Percentiles rank a stretch among this genome's conserved stretches.
Conservation (phyloP, 2,329 filamentous ascomycete species). For the Colletotrichum kahawae region DNA sequence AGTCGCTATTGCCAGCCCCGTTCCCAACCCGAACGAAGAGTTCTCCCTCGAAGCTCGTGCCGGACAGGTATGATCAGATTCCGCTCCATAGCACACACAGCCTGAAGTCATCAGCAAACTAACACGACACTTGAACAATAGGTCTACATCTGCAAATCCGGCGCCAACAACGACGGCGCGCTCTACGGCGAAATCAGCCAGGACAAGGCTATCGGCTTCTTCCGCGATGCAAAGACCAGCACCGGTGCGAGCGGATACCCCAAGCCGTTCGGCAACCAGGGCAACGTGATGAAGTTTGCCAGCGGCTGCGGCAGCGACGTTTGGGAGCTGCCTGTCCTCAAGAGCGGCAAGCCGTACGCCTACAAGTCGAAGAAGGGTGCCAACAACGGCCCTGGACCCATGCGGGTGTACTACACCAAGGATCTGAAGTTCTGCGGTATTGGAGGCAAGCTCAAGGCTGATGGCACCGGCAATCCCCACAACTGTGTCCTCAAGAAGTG, state of each 20-base stretch:
- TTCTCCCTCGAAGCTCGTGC: neutral
- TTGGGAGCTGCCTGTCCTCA: neutral
- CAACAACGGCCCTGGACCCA: neutral
- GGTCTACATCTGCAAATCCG: neutral
- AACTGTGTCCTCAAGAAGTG: neutral
- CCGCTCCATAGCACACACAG: neutral
- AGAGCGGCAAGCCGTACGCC: neutral
- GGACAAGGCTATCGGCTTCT: neutral
- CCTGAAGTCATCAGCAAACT: neutral
- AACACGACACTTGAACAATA: neutral
- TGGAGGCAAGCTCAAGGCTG: neutral
- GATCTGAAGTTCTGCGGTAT: neutral
- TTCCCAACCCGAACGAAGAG: neutral
- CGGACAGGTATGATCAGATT: neutral
- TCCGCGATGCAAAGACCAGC: neutral
- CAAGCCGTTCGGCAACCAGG: neutral
- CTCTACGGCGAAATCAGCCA: neutral
- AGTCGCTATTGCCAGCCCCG: neutral
- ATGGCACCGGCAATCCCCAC: neutral
- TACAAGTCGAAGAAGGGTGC: neutral
- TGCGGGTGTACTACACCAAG: neutral
- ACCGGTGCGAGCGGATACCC: neutral
- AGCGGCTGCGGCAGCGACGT: neutral
- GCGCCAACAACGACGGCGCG: neutral
- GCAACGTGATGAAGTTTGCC: neutral